Evolutionary conservation across 2,329 filamentous ascomycete species (phyloP), one percentile per base, ranked within the genome.

Genomic region (Mariannaea sp.): DNA sequence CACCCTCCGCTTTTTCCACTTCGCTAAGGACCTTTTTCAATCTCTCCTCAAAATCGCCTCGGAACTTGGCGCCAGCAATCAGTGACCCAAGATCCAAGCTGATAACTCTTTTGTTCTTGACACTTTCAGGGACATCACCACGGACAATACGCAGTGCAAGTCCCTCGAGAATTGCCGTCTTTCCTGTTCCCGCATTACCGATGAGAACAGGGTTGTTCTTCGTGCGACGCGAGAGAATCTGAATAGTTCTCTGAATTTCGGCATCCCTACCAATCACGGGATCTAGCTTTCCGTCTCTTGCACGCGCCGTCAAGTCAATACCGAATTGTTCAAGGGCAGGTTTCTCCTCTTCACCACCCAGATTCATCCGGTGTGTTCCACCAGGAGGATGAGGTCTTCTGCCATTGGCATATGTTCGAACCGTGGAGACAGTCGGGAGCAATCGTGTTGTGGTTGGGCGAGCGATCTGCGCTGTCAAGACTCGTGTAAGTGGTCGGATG

Each of bases 161-260:
- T 2, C 93, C 93, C 74, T 97, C 93, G 3, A 97, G 76, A 45
- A 97, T 90, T 1, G 93, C 92, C 5, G 93, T 97, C 76, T 97
- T 97, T 56, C 93, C 93, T 0, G 91, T 96, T 61, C 92, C 93
- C 7, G 92, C 90, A 40, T 86, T 87, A 57, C 93, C 93, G 53
- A 97, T 96, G n/a, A 97, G 77, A 1, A 97, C 92, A 0, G 93
- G 93, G 61, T 96, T 96, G 67, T 97, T 97, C 73, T 97, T 97
- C 7, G 94, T 97, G 56, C 94, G 81, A 58, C 94, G 81, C 13
- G 92, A 97, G 1, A 99, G 75, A 9, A 99, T 89, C 68, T 97
- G 94, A 55, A 97, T 97, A 0, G 92, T 96, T 43, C 94, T 82
- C 68, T 96, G 90, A 46, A 97, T 96, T 70, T 97, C 94, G 5